phyloP scores from a whole-genome alignment of 2,329 filamentous ascomycete genomes.

The Ophiostoma tasmaniense region DNA sequence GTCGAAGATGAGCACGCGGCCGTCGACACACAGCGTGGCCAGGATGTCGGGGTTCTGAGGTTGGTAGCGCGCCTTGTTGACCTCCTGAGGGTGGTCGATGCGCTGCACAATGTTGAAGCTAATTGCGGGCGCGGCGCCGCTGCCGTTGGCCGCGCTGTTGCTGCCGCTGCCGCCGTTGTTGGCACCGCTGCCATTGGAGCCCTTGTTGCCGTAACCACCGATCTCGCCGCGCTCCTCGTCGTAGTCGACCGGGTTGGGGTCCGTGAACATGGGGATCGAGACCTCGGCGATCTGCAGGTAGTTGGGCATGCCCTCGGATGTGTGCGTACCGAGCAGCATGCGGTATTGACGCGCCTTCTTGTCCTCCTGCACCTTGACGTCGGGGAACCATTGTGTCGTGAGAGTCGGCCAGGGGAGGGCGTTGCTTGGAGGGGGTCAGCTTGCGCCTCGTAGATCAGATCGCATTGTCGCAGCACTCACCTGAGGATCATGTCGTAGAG shows the following conservation, averaged over 20 bases:
- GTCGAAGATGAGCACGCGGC: constrained; percentile 86
- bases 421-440: constrained; percentile 44
- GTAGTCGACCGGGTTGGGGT: constrained; percentile 72
- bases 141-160: constrained; percentile 48
- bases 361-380: constrained; percentile 78
- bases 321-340: constrained; percentile 88
- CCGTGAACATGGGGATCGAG: constrained; percentile 73
- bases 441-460: no score
- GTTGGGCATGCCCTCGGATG: constrained; percentile 74
- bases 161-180: constrained; percentile 9
- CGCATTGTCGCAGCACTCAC: constrained; percentile 29
- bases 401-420: constrained; percentile 96
- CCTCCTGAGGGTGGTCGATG: constrained; percentile 92
- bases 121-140: constrained; percentile 61
- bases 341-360: constrained; percentile 85
- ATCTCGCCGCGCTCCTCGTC: constrained; percentile 90
- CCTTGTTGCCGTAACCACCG: constrained; percentile 71
- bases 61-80: constrained; percentile 97
- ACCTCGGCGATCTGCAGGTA: constrained; percentile 93
- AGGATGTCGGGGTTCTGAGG: constrained; percentile 96
- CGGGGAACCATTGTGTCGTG: constrained; percentile 96
- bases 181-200: constrained; percentile 23
- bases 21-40: constrained; percentile 82
- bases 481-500: constrained; percentile 96
- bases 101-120: constrained; percentile 90